Conservation (phyloP, 257 asterid genomes). For the Fraxinus excelsior region DNA sequence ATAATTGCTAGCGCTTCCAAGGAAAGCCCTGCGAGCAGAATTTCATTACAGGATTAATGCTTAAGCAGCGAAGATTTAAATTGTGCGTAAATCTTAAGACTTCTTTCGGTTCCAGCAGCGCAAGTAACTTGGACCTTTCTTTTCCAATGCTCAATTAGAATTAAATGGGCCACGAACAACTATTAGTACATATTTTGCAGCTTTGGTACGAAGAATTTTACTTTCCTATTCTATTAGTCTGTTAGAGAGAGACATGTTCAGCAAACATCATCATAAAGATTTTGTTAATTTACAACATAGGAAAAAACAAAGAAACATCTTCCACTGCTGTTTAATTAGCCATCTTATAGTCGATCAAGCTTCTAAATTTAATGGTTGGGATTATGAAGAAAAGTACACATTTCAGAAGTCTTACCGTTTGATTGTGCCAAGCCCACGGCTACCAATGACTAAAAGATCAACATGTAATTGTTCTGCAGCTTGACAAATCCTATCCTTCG, state of each 20-base stretch:
- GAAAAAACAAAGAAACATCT: background rate
- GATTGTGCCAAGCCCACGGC: conserved; percentile 72
- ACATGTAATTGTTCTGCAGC: conserved; percentile 62
- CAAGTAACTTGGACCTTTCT: no score
- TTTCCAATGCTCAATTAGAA: no score
- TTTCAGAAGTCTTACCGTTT: conserved; percentile 52
- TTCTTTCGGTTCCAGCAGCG: no score
- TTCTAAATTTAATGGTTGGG: background rate
- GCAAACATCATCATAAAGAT: background rate
- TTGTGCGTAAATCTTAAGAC: no score
- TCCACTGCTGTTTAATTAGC: background rate
- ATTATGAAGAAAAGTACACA: background rate
- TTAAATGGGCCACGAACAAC: no score
- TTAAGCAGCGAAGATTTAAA: no score
- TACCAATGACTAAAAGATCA: conserved; percentile 71
- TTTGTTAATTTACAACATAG: background rate
- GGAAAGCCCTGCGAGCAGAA: no score
- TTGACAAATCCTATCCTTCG: conserved; percentile 67
- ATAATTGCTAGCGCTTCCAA: no score
- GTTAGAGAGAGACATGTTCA: background rate
- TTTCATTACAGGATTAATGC: no score
- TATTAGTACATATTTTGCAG: no score
- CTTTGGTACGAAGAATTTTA: background rate
- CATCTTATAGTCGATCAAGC: background rate
- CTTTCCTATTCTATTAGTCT: background rate